Conservation (phyloP, 23 red algal genomes). For the Gracilaria caudata region DNA sequence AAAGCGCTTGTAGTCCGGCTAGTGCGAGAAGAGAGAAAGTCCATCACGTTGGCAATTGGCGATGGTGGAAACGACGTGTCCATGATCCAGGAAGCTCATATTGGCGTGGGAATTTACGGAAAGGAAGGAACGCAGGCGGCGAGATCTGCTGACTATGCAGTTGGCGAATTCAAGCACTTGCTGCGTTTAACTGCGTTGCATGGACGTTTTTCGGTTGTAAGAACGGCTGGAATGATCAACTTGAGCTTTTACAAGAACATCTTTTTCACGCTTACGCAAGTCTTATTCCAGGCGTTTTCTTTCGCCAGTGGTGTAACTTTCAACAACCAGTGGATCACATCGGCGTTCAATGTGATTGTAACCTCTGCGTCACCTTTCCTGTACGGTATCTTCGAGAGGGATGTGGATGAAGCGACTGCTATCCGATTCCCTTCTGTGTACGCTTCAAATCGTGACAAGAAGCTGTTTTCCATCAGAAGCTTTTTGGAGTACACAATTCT, state of each 20-base stretch:
- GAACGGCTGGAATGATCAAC: constrained; percentile 86
- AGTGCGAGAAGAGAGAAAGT: constrained; percentile 70
- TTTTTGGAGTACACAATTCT: constrained; percentile 71
- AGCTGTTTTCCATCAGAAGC: constrained; percentile 63
- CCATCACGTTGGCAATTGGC: constrained; percentile 84
- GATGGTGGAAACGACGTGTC: constrained; percentile 96
- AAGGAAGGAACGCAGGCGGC: constrained; percentile 93
- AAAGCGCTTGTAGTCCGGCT: constrained; percentile 93
- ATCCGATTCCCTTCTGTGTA: constrained; percentile 75
- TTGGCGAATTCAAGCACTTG: constrained; percentile 82
- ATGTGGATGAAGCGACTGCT: constrained; percentile 75
- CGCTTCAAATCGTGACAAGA: constrained; percentile 62
- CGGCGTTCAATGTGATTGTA: constrained; percentile 87
- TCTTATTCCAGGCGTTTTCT: constrained; percentile 81
- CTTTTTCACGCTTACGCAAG: constrained; percentile 80
- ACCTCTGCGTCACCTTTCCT: constrained; percentile 79
- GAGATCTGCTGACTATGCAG: constrained; percentile 81
- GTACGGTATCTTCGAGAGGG: constrained; percentile 87
- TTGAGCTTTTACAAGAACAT: constrained; percentile 96
- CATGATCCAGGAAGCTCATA: constrained; percentile 96
- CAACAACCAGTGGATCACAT: constrained; percentile 82
- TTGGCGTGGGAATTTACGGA: constrained; percentile 89
- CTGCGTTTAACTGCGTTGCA: constrained; percentile 77
- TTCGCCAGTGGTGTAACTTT: constrained; percentile 77
- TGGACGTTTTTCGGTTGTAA: constrained; percentile 81